Percentiles rank a stretch among this genome's conserved stretches.
Conservation (phyloP, 2,329 filamentous ascomycete species). For the Thermomyces lanuginosus region DNA sequence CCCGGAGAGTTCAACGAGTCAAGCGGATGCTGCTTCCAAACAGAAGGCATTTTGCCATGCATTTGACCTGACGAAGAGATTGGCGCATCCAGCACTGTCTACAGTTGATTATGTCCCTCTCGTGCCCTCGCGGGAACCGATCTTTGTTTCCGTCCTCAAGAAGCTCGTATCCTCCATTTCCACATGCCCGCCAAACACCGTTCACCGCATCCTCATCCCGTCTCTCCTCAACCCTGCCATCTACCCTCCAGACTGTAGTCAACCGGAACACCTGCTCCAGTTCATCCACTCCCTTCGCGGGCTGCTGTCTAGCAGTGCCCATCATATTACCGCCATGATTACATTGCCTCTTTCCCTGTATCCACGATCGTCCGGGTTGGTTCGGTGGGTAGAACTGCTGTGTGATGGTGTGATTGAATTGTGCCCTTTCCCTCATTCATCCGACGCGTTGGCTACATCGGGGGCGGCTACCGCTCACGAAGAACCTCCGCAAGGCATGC, state of each 20-base stretch:
- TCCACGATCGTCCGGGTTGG: constrained; percentile 56
- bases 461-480: constrained; percentile 42
- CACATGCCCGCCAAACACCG: constrained; percentile 40
- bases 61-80: constrained; percentile 54
- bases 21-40: constrained; percentile 13
- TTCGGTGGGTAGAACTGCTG: constrained; percentile 72
- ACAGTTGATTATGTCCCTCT: constrained; percentile 38
- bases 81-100: constrained; percentile 39
- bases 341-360: constrained; percentile 69
- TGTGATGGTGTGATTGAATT: constrained; percentile 78
- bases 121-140: constrained; percentile 28
- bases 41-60: constrained; percentile 48
- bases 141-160: constrained; percentile 49
- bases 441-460: constrained; percentile 35
- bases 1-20: constrained; percentile 28
- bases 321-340: constrained; percentile 52
- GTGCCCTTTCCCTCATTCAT: constrained; percentile 51
- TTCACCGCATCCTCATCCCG: constrained; percentile 76
- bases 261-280: constrained; percentile 57
- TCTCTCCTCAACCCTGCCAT: constrained; percentile 71
- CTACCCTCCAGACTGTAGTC: constrained; percentile 53
- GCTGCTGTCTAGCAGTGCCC: constrained; percentile 51
- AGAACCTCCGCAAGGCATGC: constrained; percentile 69
- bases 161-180: constrained; percentile 41
- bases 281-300: constrained; percentile 68